Evolutionary conservation across 176 grass and related monocot genomes (phyloP).

Genomic region (Canna indica): DNA sequence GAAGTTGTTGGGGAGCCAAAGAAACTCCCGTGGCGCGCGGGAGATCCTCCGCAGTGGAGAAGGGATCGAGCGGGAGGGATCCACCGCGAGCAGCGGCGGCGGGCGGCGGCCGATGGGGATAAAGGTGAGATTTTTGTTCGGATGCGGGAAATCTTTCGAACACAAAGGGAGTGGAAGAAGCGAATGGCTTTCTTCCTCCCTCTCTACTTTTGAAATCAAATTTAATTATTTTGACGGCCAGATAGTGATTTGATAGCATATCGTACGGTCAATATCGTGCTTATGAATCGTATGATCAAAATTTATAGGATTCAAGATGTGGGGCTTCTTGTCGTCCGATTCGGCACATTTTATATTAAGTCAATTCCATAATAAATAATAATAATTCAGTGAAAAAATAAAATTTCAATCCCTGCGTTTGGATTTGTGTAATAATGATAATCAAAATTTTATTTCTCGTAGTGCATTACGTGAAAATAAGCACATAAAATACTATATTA

Average conservation of each 20-base stretch:
- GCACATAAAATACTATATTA: no score
- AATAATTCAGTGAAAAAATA: no score
- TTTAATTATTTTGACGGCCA: slow-evolving; percentile 67
- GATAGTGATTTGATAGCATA: slow-evolving; percentile 8
- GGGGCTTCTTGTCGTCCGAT: slow-evolving; percentile 50
- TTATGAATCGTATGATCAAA: slow-evolving; percentile 26
- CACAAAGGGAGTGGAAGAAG: slow-evolving; percentile 26
- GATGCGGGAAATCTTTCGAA: slow-evolving; percentile 24
- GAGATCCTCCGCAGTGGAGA: neutral
- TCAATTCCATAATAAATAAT: no score
- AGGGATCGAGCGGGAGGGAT: slow-evolving; percentile 20
- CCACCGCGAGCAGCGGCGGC: slow-evolving; percentile 8
- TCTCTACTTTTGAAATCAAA: slow-evolving; percentile 87
- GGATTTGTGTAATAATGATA: no score
- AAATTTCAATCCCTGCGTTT: no score
- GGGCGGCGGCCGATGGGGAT: slow-evolving; percentile 13
- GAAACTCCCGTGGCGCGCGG: neutral
- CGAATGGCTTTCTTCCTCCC: slow-evolving; percentile 51
- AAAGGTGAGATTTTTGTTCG: slow-evolving; percentile 21
- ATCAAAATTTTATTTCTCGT: no score
- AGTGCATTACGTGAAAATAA: no score
- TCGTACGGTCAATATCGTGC: neutral
- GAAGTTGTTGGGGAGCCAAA: neutral
- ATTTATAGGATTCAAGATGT: slow-evolving; percentile 63
- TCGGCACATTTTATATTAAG: neutral